Evolutionary conservation across 2,329 filamentous ascomycete species (phyloP).

Genomic region (Thyridium curvatum): DNA sequence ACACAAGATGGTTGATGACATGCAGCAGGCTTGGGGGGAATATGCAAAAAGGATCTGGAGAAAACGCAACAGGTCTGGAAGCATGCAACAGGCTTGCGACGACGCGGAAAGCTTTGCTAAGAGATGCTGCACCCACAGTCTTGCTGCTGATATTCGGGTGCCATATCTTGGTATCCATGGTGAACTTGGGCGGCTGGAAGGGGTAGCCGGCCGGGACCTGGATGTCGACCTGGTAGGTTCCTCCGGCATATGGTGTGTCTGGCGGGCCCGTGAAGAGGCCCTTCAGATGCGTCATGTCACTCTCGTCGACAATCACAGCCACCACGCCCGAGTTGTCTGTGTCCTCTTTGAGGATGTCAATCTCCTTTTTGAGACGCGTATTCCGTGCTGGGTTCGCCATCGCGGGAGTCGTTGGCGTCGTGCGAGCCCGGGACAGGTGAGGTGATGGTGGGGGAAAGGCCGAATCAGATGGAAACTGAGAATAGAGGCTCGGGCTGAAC

Average conservation of each 20-base stretch:
- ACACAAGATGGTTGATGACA: too few relatives aligned
- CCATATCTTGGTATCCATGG: slow-evolving; percentile 90
- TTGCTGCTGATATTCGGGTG: slow-evolving; percentile 95
- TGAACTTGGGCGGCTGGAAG: slow-evolving; percentile 87
- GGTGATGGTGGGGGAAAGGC: too few relatives aligned
- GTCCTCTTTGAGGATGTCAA: slow-evolving; percentile 70
- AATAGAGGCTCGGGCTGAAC: too few relatives aligned
- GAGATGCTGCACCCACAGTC: slow-evolving; percentile 62
- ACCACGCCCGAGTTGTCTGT: slow-evolving; percentile 66
- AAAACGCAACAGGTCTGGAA: too few relatives aligned
- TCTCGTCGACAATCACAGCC: slow-evolving; percentile 56
- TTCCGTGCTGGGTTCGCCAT: slow-evolving; percentile 22
- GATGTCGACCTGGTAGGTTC: slow-evolving; percentile 77
- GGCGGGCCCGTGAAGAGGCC: slow-evolving; percentile 82
- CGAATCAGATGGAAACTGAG: too few relatives aligned
- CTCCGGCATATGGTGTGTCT: slow-evolving; percentile 88
- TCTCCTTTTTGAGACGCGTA: slow-evolving; percentile 54
- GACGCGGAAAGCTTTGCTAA: too few relatives aligned
- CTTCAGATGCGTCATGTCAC: slow-evolving; percentile 74
- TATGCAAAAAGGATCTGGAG: too few relatives aligned
- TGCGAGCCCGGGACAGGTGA: too few relatives aligned
- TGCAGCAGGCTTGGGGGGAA: too few relatives aligned
- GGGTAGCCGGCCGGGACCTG: slow-evolving; percentile 84
- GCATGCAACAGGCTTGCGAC: too few relatives aligned
- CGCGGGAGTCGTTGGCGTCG: too few relatives aligned